Percentiles rank a stretch among this genome's conserved stretches.
Evolutionary conservation across 495 filamentous ascomycete species (phyloP).

Genomic region (Neohortaea acidophila): DNA sequence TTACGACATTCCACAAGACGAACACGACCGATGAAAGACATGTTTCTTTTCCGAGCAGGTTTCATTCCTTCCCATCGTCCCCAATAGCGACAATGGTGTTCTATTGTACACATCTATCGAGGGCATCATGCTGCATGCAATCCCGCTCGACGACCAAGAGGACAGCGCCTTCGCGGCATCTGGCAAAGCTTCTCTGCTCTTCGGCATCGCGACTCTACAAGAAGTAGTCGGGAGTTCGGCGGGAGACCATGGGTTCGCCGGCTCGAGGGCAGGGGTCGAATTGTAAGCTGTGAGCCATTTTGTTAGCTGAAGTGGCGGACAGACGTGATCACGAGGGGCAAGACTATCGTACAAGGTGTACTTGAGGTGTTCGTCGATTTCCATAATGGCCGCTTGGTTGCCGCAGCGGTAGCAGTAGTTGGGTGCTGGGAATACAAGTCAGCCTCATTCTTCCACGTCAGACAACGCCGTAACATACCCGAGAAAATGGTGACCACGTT

Average conservation of each 20-base stretch:
- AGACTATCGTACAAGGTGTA: conserved; percentile 96
- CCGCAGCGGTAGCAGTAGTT: conserved; percentile 98
- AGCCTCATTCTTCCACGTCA: neutral
- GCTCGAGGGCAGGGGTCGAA: conserved; percentile 97
- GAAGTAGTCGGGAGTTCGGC: conserved; percentile 95
- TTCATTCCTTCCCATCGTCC: no score
- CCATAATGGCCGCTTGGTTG: conserved; percentile 99
- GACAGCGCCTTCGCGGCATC: no score
- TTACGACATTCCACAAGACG: conserved; percentile 1
- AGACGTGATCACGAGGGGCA: neutral
- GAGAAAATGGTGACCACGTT: conserved; percentile 99
- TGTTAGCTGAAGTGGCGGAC: neutral
- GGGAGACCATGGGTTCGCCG: conserved; percentile 96
- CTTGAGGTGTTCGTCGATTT: conserved; percentile 98
- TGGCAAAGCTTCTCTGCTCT: no score
- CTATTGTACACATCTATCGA: no score
- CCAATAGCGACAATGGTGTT: no score
- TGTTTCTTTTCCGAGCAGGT: neutral
- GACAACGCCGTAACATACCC: conserved; percentile 55
- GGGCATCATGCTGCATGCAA: no score
- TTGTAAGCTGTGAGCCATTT: conserved; percentile 56
- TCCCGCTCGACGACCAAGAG: no score
- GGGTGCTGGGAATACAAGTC: conserved; percentile 42
- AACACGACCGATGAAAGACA: no score
- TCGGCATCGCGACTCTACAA: conserved; percentile 42